Evolutionary conservation across 805 yeast species (phyloP).

Genomic region (Schwanniomyces polymorphus): DNA sequence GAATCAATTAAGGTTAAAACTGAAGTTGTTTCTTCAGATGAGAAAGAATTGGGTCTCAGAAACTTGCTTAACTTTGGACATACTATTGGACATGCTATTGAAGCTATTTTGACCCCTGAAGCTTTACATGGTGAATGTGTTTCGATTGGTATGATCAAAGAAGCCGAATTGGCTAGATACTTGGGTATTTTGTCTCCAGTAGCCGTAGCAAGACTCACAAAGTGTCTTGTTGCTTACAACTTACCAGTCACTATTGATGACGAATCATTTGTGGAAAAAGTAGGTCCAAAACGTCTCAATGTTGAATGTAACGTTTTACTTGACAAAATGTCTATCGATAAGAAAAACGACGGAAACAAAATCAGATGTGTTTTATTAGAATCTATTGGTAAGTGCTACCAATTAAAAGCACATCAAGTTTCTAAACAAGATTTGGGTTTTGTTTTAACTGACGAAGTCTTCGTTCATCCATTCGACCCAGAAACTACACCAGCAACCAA

Average conservation of each 20-base stretch:
- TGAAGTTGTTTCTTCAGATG: slow-evolving; percentile 89
- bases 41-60: slow-evolving; percentile 91
- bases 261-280: slow-evolving; percentile 58
- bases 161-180: slow-evolving; percentile 93
- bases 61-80: slow-evolving; percentile 94
- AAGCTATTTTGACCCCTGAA: slow-evolving; percentile 95
- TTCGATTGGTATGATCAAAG: slow-evolving; percentile 92
- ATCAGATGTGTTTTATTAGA: slow-evolving; percentile 85
- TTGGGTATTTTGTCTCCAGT: slow-evolving; percentile 86
- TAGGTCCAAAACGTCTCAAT: slow-evolving; percentile 59
- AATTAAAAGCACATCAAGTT: slow-evolving; percentile 82
- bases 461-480: slow-evolving; percentile 58
- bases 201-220: slow-evolving; percentile 86
- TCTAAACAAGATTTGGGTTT: slow-evolving; percentile 78
- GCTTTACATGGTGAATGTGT: slow-evolving; percentile 98
- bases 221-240: slow-evolving; percentile 81
- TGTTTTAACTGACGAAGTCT: slow-evolving; percentile 77
- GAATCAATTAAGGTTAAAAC: slow-evolving; percentile 92
- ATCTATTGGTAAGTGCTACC: slow-evolving; percentile 85
- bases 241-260: slow-evolving; percentile 81
- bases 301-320: slow-evolving; percentile 78
- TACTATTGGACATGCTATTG: slow-evolving; percentile 96
- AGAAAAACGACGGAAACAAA: slow-evolving; percentile 91
- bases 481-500: slow-evolving; percentile 37
- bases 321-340: slow-evolving; percentile 90